Percentiles rank a stretch among this genome's conserved stretches.
phyloP scores from a whole-genome alignment of 495 filamentous ascomycete species.

The Lophiotrema nucula region DNA sequence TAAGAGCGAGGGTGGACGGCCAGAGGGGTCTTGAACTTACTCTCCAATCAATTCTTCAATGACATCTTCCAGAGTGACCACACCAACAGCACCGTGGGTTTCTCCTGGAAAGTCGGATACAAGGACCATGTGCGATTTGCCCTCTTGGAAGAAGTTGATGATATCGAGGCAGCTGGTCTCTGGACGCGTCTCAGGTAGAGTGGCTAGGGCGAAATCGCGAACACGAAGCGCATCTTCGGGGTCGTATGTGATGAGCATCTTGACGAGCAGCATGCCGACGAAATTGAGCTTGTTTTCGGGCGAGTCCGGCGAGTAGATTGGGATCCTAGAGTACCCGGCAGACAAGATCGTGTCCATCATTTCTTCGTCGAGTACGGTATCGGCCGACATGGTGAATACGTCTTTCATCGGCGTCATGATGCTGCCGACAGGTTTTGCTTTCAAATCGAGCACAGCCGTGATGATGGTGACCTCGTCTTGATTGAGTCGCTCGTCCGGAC shows the following conservation, averaged over 20 bases:
- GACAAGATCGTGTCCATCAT: slow-evolving; percentile 92
- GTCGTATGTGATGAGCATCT: slow-evolving; percentile 97
- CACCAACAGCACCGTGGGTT: slow-evolving; percentile 83
- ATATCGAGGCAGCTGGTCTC: slow-evolving; percentile 97
- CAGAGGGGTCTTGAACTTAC: slow-evolving; percentile 61
- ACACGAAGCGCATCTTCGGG: slow-evolving; percentile 86
- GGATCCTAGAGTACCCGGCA: slow-evolving; percentile 92
- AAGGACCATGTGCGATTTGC: slow-evolving; percentile 97
- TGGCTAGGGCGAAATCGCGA: slow-evolving; percentile 85
- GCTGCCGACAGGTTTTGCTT: slow-evolving; percentile 87
- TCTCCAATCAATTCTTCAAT: slow-evolving; percentile 98
- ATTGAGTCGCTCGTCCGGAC: slow-evolving; percentile 80
- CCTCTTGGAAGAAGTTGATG: slow-evolving; percentile 99
- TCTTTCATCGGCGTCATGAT: slow-evolving; percentile 99
- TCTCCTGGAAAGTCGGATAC: slow-evolving; percentile 88
- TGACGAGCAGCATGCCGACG: slow-evolving; percentile 95
- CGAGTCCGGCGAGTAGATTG: slow-evolving; percentile 82
- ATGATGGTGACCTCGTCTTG: slow-evolving; percentile 99
- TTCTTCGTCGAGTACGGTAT: slow-evolving; percentile 83
- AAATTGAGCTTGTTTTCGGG: slow-evolving; percentile 82
- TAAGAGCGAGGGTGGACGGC: background rate
- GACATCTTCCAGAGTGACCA: slow-evolving; percentile 94
- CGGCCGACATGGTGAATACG: slow-evolving; percentile 91
- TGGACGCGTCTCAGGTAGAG: slow-evolving; percentile 88
- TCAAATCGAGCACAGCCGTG: slow-evolving; percentile 90